Evolutionary conservation across 768 basidiomycete species (phyloP).

Genomic region (Russula abietina): DNA sequence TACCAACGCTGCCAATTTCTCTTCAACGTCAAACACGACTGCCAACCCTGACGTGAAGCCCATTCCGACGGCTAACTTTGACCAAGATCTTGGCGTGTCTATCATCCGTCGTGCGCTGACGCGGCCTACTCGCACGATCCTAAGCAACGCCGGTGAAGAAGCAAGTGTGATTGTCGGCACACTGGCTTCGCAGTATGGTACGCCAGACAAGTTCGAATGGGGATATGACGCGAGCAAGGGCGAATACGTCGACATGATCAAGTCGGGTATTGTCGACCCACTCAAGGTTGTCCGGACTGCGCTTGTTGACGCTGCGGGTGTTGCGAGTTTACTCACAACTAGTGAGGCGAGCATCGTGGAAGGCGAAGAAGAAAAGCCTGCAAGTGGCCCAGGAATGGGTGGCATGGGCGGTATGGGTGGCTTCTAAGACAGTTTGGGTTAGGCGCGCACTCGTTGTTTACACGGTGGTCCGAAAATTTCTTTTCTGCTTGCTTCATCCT

Average conservation of each 20-base stretch:
- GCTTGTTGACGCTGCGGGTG: constrained; percentile 85
- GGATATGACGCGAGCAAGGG: constrained; percentile 91
- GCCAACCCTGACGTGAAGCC: constrained; percentile 53
- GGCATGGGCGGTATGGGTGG: constrained; percentile 57
- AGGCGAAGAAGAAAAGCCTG: constrained; percentile 71
- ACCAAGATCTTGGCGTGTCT: constrained; percentile 91
- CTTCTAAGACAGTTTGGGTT: constrained; percentile 32
- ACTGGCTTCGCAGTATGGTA: constrained; percentile 61
- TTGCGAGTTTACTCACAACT: constrained; percentile 90
- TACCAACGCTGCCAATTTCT: constrained; percentile 5
- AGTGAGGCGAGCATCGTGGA: constrained; percentile 92
- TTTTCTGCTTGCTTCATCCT: neutral
- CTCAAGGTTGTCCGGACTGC: constrained; percentile 94
- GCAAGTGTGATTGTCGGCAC: constrained; percentile 88
- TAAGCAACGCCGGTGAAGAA: constrained; percentile 93
- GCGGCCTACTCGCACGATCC: constrained; percentile 80
- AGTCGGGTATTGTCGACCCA: constrained; percentile 90
- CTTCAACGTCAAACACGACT: constrained; percentile 32
- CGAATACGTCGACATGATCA: constrained; percentile 93
- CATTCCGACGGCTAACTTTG: constrained; percentile 85
- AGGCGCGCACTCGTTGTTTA: neutral
- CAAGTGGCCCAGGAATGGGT: constrained; percentile 41
- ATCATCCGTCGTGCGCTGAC: constrained; percentile 86
- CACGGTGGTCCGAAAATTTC: neutral
- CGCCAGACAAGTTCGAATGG: constrained; percentile 72